Percentiles rank a stretch among this genome's conserved stretches.
These are phyloP conservation scores for Magnusiomyces ingens DNA, from an alignment of 1,139 yeast genomes.

Conservation along the genomic window DNA sequence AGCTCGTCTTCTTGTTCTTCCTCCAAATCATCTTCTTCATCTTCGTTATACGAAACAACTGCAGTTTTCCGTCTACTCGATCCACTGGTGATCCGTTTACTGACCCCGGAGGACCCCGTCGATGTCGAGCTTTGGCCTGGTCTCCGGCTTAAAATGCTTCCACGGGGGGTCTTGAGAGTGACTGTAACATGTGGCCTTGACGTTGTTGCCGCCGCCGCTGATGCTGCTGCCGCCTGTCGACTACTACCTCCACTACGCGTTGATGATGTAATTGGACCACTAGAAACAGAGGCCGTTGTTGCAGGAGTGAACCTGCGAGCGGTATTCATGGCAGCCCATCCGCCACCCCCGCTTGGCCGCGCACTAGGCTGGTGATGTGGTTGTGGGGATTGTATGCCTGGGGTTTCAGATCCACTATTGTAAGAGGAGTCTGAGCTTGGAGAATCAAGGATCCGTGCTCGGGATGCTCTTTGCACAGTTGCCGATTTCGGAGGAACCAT, in stretches of 20 bases:
- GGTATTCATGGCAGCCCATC: slow-evolving; percentile 6
- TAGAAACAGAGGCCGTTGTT: slow-evolving; percentile 9
- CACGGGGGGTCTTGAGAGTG: background rate
- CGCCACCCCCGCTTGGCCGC: background rate
- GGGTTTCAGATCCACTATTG: background rate
- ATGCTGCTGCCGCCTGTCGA: background rate
- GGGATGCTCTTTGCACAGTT: background rate
- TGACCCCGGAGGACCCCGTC: too few species aligned
- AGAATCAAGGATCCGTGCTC: background rate
- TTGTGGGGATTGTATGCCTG: too few species aligned
- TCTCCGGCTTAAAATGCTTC: background rate
- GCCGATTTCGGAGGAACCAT: too few species aligned
- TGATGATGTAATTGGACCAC: slow-evolving; percentile 9
- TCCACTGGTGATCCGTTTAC: too few species aligned
- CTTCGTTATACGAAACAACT: slow-evolving; percentile 5
- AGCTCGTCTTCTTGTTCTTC: slow-evolving; percentile 17
- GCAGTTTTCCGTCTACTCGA: slow-evolving; percentile 11
- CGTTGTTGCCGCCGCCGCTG: background rate
- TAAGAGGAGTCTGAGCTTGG: background rate
- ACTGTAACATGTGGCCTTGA: background rate
- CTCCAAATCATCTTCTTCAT: slow-evolving; percentile 15
- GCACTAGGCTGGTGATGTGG: background rate
- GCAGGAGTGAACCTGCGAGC: background rate
- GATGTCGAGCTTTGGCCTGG: too few species aligned
- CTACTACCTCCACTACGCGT: slow-evolving; percentile 6